These are phyloP conservation scores for Coelastrella sp. DNA, from an alignment of 139 green algal species.

Conservation along the genomic window DNA sequence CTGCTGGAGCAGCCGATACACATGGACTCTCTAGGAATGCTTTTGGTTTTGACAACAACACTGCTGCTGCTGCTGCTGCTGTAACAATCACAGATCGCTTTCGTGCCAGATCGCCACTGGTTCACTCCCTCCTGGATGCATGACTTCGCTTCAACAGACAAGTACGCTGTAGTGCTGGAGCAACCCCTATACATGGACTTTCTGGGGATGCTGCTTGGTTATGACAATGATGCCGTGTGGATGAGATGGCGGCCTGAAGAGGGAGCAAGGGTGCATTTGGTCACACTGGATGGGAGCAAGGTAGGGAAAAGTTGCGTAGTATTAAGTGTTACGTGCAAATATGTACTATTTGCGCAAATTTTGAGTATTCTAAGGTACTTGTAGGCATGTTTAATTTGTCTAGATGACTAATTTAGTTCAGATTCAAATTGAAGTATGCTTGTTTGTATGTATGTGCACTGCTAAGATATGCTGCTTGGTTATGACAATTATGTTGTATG, in stretches of 20 bases:
- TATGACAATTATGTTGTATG: too few relatives aligned
- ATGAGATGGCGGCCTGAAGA: conserved; percentile 32
- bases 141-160: conserved; percentile 71
- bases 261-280: background rate
- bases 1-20: too few relatives aligned
- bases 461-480: too few relatives aligned
- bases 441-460: too few relatives aligned
- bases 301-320: background rate
- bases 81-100: too few relatives aligned
- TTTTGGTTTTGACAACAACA: too few relatives aligned
- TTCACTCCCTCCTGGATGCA: conserved; percentile 81
- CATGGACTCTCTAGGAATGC: too few relatives aligned
- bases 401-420: too few relatives aligned
- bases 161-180: conserved; percentile 18
- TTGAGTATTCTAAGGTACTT: background rate
- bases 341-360: background rate
- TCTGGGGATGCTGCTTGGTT: background rate
- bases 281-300: conserved; percentile 39
- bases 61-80: too few relatives aligned
- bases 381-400: background rate
- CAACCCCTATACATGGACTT: conserved; percentile 37
- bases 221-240: conserved; percentile 39
- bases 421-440: too few relatives aligned
- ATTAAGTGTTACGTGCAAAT: too few relatives aligned
- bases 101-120: too few relatives aligned